Conservation (phyloP, 2,329 filamentous ascomycete species). For the Blastomyces gilchristii region DNA sequence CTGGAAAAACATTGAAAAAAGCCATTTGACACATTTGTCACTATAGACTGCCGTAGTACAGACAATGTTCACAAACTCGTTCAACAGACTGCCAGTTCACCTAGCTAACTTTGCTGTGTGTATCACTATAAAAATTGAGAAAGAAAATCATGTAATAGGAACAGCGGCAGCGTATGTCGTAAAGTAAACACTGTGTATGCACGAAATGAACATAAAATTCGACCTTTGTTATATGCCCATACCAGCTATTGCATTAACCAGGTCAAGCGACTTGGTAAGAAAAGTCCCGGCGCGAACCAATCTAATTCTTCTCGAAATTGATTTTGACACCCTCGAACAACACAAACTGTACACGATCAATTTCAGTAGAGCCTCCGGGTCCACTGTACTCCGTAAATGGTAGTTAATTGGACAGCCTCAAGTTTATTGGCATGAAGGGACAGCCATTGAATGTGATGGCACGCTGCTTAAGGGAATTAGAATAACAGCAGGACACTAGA, state of each 20-base stretch:
- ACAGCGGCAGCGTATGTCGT: neutral
- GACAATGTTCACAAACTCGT: no score
- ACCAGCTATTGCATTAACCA: neutral
- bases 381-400: neutral
- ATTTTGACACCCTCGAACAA: neutral
- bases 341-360: neutral
- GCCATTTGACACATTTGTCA: no score
- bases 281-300: neutral
- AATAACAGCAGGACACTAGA: neutral
- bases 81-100: neutral
- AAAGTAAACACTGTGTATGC: neutral
- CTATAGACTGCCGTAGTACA: no score
- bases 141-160: neutral
- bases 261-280: neutral
- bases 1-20: no score
- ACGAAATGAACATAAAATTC: neutral
- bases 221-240: neutral
- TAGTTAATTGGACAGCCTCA: neutral
- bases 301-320: neutral
- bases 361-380: no score
- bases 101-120: neutral
- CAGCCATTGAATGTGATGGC: neutral
- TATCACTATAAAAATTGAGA: neutral
- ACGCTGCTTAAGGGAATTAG: neutral
- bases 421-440: neutral